A percentile compares a stretch with the other conserved stretches of the same genome.
phyloP scores from a whole-genome alignment of 768 basidiomycete species.

The Lactifluus pinguis region DNA sequence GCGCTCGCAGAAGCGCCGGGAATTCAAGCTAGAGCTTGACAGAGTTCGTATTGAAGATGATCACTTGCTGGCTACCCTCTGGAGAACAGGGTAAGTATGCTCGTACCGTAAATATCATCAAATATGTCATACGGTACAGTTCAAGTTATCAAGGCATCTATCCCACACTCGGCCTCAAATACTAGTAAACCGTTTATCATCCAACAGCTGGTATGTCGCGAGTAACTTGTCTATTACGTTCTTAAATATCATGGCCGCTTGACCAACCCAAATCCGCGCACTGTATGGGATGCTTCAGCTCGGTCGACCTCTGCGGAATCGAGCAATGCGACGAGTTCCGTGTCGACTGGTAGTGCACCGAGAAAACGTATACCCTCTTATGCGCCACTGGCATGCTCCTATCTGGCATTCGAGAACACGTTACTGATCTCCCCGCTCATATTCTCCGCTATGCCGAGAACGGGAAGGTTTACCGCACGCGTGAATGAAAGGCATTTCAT shows the following conservation, averaged over 20 bases:
- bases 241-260: constrained; percentile 51
- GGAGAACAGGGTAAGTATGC: no score
- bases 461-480: constrained; percentile 73
- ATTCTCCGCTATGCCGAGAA: constrained; percentile 92
- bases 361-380: constrained; percentile 68
- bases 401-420: constrained; percentile 75
- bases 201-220: constrained; percentile 21
- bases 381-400: constrained; percentile 86
- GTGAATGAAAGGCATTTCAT: constrained; percentile 97
- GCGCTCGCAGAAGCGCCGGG: no score
- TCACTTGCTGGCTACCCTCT: no score
- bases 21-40: no score
- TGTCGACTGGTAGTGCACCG: constrained; percentile 88
- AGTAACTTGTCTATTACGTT: constrained; percentile 42
- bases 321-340: constrained; percentile 76
- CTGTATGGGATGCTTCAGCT: constrained; percentile 19
- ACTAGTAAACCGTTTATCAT: no score
- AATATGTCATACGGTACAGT: no score
- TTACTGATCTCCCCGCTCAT: constrained; percentile 97
- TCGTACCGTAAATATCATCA: no score
- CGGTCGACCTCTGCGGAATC: constrained; percentile 47
- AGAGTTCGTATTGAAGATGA: no score
- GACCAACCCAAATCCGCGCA: constrained; percentile 42
- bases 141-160: no score
- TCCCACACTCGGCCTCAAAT: no score